A percentile compares a stretch with the other conserved stretches of the same genome.
phyloP scores from a whole-genome alignment of 78 protist species.

The Dictyostelium discoideum region DNA sequence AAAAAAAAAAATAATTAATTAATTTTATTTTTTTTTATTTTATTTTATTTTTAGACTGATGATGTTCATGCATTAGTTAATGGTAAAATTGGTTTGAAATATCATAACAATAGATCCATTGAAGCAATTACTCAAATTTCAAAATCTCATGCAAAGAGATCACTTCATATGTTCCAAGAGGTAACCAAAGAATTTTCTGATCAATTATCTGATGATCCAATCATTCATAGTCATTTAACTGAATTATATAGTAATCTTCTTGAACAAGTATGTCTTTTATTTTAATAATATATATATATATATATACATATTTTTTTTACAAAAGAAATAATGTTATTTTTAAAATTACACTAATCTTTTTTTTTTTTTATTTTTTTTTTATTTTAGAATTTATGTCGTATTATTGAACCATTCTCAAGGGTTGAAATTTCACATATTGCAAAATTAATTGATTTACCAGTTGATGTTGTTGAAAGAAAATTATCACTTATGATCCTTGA shows the following conservation, averaged over 20 bases:
- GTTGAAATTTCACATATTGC: slow-evolving; percentile 96
- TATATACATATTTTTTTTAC: too few relatives aligned
- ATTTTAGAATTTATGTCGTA: slow-evolving; percentile 85
- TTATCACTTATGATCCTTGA: slow-evolving; percentile 98
- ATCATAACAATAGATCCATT: slow-evolving; percentile 79
- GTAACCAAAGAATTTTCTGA: slow-evolving; percentile 33
- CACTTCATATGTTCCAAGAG: slow-evolving; percentile 85
- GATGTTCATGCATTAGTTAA: slow-evolving; percentile 90
- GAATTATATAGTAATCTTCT: slow-evolving; percentile 93
- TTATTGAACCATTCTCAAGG: slow-evolving; percentile 96
- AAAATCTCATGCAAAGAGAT: slow-evolving; percentile 84
- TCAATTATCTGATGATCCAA: slow-evolving; percentile 80
- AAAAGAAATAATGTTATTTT: too few relatives aligned
- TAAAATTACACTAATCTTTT: neutral
- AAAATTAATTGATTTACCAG: slow-evolving; percentile 86
- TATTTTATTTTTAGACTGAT: slow-evolving; percentile 73
- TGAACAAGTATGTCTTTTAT: slow-evolving; percentile 78
- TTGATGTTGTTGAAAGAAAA: slow-evolving; percentile 89
- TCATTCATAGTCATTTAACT: slow-evolving; percentile 73
- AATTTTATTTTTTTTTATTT: neutral
- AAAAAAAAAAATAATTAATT: neutral
- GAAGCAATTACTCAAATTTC: slow-evolving; percentile 95
- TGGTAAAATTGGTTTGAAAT: slow-evolving; percentile 92
- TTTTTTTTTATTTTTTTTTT: neutral
- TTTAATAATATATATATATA: too few relatives aligned